Conservation (phyloP, 306 rosid genomes). For the Geum urbanum region DNA sequence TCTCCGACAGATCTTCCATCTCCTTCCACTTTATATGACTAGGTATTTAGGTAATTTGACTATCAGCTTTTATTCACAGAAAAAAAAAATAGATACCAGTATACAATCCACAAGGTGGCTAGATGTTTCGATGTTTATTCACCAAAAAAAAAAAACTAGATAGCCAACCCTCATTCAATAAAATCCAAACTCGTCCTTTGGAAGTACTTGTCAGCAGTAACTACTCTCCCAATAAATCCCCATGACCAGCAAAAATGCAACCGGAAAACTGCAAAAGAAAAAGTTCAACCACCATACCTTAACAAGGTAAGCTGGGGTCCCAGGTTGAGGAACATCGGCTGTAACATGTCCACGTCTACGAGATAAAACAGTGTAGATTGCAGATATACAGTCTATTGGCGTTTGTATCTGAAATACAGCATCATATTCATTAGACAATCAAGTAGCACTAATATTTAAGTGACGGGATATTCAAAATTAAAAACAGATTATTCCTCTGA, state of each 20-base stretch:
- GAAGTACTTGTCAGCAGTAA: not conserved
- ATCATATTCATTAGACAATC: slow-evolving; percentile 17
- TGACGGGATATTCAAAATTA: not conserved
- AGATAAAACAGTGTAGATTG: slow-evolving; percentile 93
- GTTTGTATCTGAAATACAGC: slow-evolving; percentile 80
- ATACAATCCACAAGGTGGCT: not conserved
- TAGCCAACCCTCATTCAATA: not conserved
- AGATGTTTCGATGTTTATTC: not conserved
- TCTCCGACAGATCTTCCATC: no score
- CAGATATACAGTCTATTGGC: slow-evolving; percentile 95
- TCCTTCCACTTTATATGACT: no score
- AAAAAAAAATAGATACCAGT: no score
- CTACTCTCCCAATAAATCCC: slow-evolving; percentile 1
- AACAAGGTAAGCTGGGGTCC: slow-evolving; percentile 88
- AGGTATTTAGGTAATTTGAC: not conserved
- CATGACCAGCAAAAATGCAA: not conserved
- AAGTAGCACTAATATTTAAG: slow-evolving; percentile 19
- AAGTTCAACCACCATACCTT: slow-evolving; percentile 54
- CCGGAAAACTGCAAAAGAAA: slow-evolving; percentile 1
- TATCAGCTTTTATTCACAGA: no score
- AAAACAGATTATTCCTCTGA: not conserved
- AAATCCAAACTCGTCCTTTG: not conserved
- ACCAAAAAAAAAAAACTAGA: not conserved
- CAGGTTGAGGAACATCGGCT: slow-evolving; percentile 99
- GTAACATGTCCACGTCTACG: slow-evolving; percentile 99